These are phyloP conservation scores for Aleurites moluccanus DNA, from an alignment of 441 rosid genomes.

Conservation along the genomic window DNA sequence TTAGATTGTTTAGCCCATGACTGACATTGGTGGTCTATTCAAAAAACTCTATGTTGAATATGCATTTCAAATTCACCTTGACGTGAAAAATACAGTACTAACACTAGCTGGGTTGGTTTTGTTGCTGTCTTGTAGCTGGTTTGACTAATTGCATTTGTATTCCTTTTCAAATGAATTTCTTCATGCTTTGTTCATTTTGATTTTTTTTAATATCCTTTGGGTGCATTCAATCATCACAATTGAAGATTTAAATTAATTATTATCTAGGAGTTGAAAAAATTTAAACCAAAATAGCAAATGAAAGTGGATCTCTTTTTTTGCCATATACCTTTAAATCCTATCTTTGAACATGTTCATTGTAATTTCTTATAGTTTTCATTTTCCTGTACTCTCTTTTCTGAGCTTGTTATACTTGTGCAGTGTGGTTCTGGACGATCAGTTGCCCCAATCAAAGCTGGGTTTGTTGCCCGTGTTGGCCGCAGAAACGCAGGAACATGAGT, in stretches of 20 bases:
- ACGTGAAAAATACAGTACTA: not conserved
- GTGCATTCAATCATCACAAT: too few species aligned
- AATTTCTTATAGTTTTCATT: not conserved
- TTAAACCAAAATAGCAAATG: too few species aligned
- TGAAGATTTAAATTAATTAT: too few species aligned
- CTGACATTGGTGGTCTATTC: not conserved
- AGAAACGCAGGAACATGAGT: conserved; percentile 62
- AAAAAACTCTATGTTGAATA: too few species aligned
- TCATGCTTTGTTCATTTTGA: not conserved
- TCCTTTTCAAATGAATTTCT: not conserved
- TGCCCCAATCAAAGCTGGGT: conserved; percentile 79
- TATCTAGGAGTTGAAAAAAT: too few species aligned
- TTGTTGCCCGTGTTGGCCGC: conserved; percentile 85
- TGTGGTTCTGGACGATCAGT: conserved; percentile 96
- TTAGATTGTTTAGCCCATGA: not conserved
- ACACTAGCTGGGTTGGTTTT: not conserved
- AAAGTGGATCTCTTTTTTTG: too few species aligned
- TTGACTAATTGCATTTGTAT: not conserved
- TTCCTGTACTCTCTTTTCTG: not conserved
- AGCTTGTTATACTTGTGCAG: conserved; percentile 37
- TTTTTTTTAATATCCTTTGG: not conserved
- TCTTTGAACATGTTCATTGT: not conserved
- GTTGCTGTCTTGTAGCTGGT: too few species aligned
- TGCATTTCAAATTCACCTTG: not conserved
- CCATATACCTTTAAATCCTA: too few species aligned